Percentiles rank a stretch among this genome's conserved stretches.
Conservation (phyloP, 805 yeast genomes). For the Danielia oregonensis region DNA sequence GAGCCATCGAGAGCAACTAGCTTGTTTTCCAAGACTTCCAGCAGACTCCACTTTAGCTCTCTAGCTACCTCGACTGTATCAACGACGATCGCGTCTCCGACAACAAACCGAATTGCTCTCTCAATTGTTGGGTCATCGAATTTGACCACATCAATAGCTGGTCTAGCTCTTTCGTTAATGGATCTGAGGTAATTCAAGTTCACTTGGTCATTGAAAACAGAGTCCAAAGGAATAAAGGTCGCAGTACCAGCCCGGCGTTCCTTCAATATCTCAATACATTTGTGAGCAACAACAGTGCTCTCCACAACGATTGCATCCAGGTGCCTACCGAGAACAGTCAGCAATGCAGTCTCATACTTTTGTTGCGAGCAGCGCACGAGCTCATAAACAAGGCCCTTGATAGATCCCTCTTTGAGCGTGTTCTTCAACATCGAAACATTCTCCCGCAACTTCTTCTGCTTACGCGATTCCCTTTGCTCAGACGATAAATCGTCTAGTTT, state of each 20-base stretch:
- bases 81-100: conserved; percentile 77
- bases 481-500: conserved; percentile 73
- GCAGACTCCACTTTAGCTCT: conserved; percentile 56
- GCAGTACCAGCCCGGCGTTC: conserved; percentile 84
- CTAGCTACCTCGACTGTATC: conserved; percentile 69
- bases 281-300: conserved; percentile 59
- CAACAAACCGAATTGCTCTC: conserved; percentile 73
- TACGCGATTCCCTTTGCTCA: conserved; percentile 67
- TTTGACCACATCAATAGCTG: conserved; percentile 71
- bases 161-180: conserved; percentile 51
- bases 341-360: conserved; percentile 69
- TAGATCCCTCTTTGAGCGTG: conserved; percentile 70
- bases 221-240: conserved; percentile 83
- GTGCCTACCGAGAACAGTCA: conserved; percentile 73
- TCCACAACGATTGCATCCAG: conserved; percentile 86
- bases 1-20: conserved; percentile 82
- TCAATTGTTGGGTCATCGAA: conserved; percentile 62
- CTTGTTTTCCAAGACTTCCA: conserved; percentile 47
- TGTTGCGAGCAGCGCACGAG: conserved; percentile 72
- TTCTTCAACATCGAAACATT: conserved; percentile 66
- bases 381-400: conserved; percentile 76
- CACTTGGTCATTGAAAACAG: conserved; percentile 53
- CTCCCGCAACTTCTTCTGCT: conserved; percentile 68
- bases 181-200: conserved; percentile 54
- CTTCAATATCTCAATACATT: conserved; percentile 74